Evolutionary conservation across 176 grass and related monocot species (phyloP), one percentile per base, ranked within the genome.

Genomic region (Oropetium thomaeum): DNA sequence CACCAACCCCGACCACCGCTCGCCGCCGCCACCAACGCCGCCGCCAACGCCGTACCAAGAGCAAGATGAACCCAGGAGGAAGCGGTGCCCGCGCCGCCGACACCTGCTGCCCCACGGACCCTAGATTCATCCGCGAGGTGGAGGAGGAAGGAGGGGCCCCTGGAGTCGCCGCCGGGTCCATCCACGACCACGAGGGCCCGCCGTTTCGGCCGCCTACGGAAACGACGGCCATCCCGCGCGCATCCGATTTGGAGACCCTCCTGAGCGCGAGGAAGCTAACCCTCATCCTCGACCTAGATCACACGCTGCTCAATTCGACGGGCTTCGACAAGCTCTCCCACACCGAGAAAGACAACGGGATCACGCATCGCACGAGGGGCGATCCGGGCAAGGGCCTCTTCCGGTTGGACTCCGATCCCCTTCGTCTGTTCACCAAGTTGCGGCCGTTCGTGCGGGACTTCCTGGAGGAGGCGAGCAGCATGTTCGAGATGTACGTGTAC

Each of bases 401-500:
- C 74, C 77, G 47, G 25, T 28, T 95, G 19, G 29, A 61, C 20
- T 7, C 14, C 28, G 28, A 47, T n/a, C 68, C 76, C 23, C 26
- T 73, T 19, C 53, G n/a, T 27, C 65, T 65, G 87, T 66, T 95
- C 79, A 68, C 82, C 64, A 95, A 95, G 62, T 70, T 95, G 41
- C 81, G 88, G 28, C 88, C 88, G 4, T 95, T 91, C 71, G 86
- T 72, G 38, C 47, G 61, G 7, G 72, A 63, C 4, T 91, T 91
- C 71, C 60, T 96, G 61, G 68, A 67, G 42, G 40, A 89, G 76
- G 85, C 86, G 54, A 90, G 75, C 74, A 48, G 38, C 52, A 65
- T 84, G 42, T 94, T 94, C 67, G 85, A 88, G 73, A 83, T 94
- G 82, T 83, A 86, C 64, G 47, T 86, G 32, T 94, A 90, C 71